Evolutionary conservation across 1,284 basidiomycete species (phyloP).

Genomic region (Filobasidium uniguttulatum): DNA sequence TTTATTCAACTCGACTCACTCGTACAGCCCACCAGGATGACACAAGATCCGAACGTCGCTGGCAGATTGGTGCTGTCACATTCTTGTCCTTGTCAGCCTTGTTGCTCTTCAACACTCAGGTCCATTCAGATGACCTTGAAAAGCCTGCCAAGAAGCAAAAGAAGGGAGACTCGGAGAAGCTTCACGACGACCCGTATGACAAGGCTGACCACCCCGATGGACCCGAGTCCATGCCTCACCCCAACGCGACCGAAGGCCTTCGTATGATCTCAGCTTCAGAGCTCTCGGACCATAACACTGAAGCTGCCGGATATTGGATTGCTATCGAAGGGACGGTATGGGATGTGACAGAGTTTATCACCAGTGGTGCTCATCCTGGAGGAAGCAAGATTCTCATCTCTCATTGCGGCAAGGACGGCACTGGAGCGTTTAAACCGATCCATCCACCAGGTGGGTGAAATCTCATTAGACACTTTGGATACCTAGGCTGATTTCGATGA

Average conservation of each 20-base stretch:
- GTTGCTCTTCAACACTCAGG: background rate
- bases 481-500: background rate
- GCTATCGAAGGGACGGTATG: slow-evolving; percentile 26
- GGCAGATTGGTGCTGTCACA: background rate
- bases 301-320: slow-evolving; percentile 22
- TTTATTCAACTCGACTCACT: too few species aligned
- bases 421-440: slow-evolving; percentile 11
- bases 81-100: background rate
- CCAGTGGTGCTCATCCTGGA: slow-evolving; percentile 19
- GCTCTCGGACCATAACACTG: slow-evolving; percentile 19
- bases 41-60: background rate
- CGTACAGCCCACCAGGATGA: too few species aligned
- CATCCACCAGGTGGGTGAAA: slow-evolving; percentile 1
- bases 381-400: slow-evolving; percentile 23
- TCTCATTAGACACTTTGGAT: background rate
- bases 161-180: background rate
- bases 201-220: slow-evolving; percentile 10
- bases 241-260: slow-evolving; percentile 7
- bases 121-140: background rate
- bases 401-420: slow-evolving; percentile 25
- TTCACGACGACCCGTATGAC: slow-evolving; percentile 5
- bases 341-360: slow-evolving; percentile 22
- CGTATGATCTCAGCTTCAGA: slow-evolving; percentile 17
- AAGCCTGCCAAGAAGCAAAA: too few species aligned
- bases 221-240: slow-evolving; percentile 2